Conservation (phyloP, 331 rosid species). For the Malus hybrid region DNA sequence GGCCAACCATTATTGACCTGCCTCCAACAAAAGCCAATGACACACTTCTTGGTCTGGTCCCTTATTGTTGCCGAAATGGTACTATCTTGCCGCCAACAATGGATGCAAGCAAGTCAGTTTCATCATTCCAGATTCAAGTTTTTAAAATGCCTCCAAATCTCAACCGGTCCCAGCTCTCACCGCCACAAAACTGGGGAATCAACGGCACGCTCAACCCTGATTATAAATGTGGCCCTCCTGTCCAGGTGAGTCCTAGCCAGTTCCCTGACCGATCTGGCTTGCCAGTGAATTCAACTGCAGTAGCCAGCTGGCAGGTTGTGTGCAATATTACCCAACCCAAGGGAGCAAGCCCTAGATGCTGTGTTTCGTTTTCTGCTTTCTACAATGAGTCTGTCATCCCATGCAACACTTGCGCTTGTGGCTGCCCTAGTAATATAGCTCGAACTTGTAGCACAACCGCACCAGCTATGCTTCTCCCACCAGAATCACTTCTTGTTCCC, state of each 20-base stretch:
- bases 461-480: slow-evolving; percentile 84
- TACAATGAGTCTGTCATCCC: slow-evolving; percentile 89
- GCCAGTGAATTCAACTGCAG: slow-evolving; percentile 52
- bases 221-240: slow-evolving; percentile 76
- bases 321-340: slow-evolving; percentile 73
- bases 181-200: slow-evolving; percentile 85
- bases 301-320: slow-evolving; percentile 97
- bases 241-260: slow-evolving; percentile 64
- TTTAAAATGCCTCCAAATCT: slow-evolving; percentile 84
- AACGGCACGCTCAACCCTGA: slow-evolving; percentile 72
- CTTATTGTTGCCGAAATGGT: slow-evolving; percentile 90
- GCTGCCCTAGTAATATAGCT: slow-evolving; percentile 48
- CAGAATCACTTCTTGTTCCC: slow-evolving; percentile 80
- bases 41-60: slow-evolving; percentile 52
- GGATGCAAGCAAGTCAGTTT: slow-evolving; percentile 71
- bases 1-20: slow-evolving; percentile 80
- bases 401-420: slow-evolving; percentile 96
- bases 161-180: slow-evolving; percentile 58
- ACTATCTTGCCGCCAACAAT: slow-evolving; percentile 76
- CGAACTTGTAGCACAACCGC: slow-evolving; percentile 59
- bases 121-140: slow-evolving; percentile 79
- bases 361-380: slow-evolving; percentile 88
- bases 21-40: slow-evolving; percentile 76
- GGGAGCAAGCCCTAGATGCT: slow-evolving; percentile 54
- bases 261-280: slow-evolving; percentile 58